Conservation (phyloP, 345 rosid species). For the Rhodomyrtus tomentosa region DNA sequence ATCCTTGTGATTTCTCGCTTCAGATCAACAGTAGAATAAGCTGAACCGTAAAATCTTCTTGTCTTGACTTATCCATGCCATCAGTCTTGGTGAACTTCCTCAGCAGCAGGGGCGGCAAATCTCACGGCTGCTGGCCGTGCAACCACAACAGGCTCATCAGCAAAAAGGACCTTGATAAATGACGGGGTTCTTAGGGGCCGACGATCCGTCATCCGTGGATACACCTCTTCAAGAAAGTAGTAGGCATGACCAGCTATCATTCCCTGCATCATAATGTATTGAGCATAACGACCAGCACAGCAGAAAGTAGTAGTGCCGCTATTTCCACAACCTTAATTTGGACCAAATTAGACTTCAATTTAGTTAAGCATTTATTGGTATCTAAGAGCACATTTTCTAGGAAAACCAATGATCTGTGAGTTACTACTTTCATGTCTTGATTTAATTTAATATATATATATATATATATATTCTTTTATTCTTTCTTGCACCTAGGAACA, state of each 20-base stretch:
- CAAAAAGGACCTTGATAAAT: conserved; percentile 65
- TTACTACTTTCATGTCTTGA: too few species aligned
- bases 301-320: background rate
- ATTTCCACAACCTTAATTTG: too few species aligned
- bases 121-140: conserved; percentile 70
- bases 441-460: too few species aligned
- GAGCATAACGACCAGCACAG: background rate
- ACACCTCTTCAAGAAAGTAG: conserved; percentile 90
- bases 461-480: background rate
- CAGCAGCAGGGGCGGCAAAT: conserved; percentile 66
- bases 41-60: background rate
- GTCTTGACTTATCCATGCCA: background rate
- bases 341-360: too few species aligned
- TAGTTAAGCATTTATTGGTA: too few species aligned
- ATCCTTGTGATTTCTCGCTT: background rate
- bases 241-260: conserved; percentile 99
- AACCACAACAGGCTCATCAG: conserved; percentile 74
- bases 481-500: background rate
- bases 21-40: background rate
- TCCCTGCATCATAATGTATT: conserved; percentile 40
- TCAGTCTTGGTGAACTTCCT: conserved; percentile 62
- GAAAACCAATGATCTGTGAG: too few species aligned
- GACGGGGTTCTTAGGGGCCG: conserved; percentile 74
- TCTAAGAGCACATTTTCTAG: too few species aligned
- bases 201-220: conserved; percentile 78